Base-by-base conservation (phyloP, 345 rosid species). In the Erodium maritimum region DNA sequence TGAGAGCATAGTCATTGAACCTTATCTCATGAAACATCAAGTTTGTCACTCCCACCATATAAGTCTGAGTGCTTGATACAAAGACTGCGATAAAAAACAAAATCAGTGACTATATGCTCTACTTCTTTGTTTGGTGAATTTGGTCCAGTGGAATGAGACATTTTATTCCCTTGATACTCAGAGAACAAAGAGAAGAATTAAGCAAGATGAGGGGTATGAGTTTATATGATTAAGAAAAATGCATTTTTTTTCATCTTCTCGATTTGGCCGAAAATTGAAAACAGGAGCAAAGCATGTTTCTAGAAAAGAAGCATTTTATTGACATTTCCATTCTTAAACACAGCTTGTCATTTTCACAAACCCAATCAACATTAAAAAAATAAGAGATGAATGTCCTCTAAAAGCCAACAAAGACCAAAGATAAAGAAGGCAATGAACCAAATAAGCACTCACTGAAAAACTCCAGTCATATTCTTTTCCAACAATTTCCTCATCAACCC, bases 1-100 rank as follows among this genome's bases (percentile, higher is more conserved):
- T n/a, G n/a, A n/a, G n/a, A n/a, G n/a, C n/a, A n/a, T n/a, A n/a
- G n/a, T n/a, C n/a, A n/a, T n/a, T n/a, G n/a, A n/a, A n/a, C 98
- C 66, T 88, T 91, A 68, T 91, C 87, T 96, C 86, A 91, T 0
- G 90, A 84, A 18, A 91, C 86, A 68, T 91, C 98, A 17, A 91
- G 95, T 85, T 88, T 91, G 76, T 91, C 98, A 50, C 95, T 91
- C 69, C 98, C 98, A 68, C 96, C 98, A 79, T 86, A 91, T 69
- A 91, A 73, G 77, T 91, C 88, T 10, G 98, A 90, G 74, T 91
- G 96, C 68, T 86, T 91, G 59, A 91, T 77, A 69, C 90, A 86
- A 58, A 91, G 86, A 70, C 98, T 91, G 81, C 63, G 70, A 71
- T 50, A 54, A 84, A 42, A 65, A 2, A 71, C 23, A 12, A 50